A percentile compares a stretch with the other conserved stretches of the same genome.
Evolutionary conservation across 2,329 filamentous ascomycete species (phyloP).

Genomic region (Pseudogymnoascus sp.): DNA sequence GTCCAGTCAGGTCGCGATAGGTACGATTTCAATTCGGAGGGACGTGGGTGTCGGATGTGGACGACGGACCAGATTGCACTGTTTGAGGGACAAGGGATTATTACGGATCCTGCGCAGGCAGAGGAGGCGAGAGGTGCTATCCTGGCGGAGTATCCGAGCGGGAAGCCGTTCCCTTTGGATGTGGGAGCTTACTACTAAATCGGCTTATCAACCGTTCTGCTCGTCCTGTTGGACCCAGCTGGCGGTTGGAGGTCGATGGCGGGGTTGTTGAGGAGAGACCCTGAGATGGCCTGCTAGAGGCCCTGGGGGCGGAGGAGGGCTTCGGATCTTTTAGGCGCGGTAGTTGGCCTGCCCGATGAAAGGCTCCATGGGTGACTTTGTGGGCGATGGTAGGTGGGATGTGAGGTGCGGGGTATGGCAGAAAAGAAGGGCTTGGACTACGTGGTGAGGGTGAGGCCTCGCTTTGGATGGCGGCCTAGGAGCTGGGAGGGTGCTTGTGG

Average conservation of each 20-base stretch:
- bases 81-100: background rate
- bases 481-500: too few relatives aligned
- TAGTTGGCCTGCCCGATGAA: too few relatives aligned
- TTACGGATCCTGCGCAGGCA: background rate
- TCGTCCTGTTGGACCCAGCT: too few relatives aligned
- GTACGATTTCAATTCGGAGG: background rate
- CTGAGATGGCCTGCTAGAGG: too few relatives aligned
- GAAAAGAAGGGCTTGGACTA: too few relatives aligned
- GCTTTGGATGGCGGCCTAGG: too few relatives aligned
- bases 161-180: background rate
- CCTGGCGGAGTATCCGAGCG: background rate
- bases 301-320: too few relatives aligned
- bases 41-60: background rate
- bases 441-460: too few relatives aligned
- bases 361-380: background rate
- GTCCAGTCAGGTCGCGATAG: background rate
- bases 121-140: background rate
- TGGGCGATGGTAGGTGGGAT: background rate
- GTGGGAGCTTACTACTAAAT: background rate
- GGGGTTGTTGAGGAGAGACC: too few relatives aligned
- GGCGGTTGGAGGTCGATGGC: too few relatives aligned
- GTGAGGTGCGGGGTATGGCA: too few relatives aligned
- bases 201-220: background rate
- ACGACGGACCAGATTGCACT: background rate
- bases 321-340: too few relatives aligned